A percentile compares a stretch with the other conserved stretches of the same genome.
phyloP scores from a whole-genome alignment of 768 basidiomycete genomes.

The Mycena crocata region DNA sequence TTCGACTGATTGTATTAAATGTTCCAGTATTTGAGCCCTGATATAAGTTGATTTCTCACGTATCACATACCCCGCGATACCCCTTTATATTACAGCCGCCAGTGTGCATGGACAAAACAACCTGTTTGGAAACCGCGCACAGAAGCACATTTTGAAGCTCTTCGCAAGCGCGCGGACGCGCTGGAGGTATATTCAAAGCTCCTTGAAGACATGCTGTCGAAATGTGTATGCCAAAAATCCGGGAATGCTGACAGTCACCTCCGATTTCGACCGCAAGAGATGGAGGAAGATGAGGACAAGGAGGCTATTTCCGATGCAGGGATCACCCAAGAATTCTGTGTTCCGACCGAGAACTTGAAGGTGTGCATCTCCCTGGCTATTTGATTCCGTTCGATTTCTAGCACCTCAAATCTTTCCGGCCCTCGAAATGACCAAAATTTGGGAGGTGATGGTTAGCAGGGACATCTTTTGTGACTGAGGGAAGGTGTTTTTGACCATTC shows the following conservation, averaged over 20 bases:
- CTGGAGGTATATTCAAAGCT: constrained; percentile 16
- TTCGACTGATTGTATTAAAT: no score
- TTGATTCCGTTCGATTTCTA: no score
- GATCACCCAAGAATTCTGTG: constrained; percentile 22
- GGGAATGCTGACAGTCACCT: constrained; percentile 16
- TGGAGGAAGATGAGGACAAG: background rate
- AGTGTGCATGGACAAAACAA: constrained; percentile 24
- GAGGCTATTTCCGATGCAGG: constrained; percentile 17
- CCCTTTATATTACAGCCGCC: no score
- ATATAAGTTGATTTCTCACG: no score
- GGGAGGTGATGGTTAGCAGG: no score
- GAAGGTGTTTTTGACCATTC: no score
- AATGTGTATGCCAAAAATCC: constrained; percentile 31
- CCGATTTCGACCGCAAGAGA: constrained; percentile 11
- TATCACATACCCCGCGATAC: no score
- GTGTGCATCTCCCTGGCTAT: no score
- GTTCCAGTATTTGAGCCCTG: no score
- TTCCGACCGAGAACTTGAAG: constrained; percentile 24
- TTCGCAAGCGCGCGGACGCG: constrained; percentile 27
- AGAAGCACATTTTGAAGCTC: constrained; percentile 33
- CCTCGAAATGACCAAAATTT: no score
- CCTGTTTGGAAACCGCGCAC: constrained; percentile 23
- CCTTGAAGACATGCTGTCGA: constrained; percentile 16
- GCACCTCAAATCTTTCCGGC: no score
- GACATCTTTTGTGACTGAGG: no score